phyloP scores from a whole-genome alignment of 495 filamentous ascomycete genomes.

The Parathielavia appendiculata region DNA sequence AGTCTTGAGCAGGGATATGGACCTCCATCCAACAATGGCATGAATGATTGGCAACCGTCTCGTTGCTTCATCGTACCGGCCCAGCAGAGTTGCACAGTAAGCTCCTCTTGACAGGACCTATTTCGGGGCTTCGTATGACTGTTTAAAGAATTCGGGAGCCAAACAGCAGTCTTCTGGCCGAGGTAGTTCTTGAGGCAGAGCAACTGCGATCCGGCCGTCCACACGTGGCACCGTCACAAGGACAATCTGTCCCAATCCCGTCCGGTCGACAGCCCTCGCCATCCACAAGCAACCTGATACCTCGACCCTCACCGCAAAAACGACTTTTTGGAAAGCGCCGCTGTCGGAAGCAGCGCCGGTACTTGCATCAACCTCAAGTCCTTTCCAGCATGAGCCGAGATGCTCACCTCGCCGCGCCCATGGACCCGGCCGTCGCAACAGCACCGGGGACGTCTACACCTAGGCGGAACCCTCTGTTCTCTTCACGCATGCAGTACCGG shows the following conservation, averaged over 20 bases:
- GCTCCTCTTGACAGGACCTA: not conserved
- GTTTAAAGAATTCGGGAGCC: not conserved
- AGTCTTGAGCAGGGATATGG: constrained; percentile 1
- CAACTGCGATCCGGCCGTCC: not conserved
- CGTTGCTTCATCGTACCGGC: not conserved
- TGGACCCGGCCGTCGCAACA: constrained; percentile 34
- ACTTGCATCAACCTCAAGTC: not conserved
- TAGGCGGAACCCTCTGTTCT: constrained; percentile 21
- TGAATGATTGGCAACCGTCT: not conserved
- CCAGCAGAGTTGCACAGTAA: not conserved
- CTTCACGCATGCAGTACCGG: constrained; percentile 44
- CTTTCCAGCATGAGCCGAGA: constrained; percentile 42
- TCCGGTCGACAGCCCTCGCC: not conserved
- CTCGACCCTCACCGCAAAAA: not conserved
- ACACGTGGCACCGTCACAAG: constrained; percentile 15
- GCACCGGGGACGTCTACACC: constrained; percentile 20
- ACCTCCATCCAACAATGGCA: constrained; percentile 4
- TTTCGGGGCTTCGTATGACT: not conserved
- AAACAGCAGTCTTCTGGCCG: not conserved
- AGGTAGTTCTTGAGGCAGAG: not conserved
- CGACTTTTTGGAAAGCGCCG: too few species aligned
- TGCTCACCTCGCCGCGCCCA: constrained; percentile 34
- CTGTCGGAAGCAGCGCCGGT: not conserved
- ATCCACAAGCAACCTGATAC: not conserved
- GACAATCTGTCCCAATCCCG: constrained; percentile 9